Evolutionary conservation across 495 filamentous ascomycete species (phyloP).

Genomic region (Hypoxylon cercidicola): DNA sequence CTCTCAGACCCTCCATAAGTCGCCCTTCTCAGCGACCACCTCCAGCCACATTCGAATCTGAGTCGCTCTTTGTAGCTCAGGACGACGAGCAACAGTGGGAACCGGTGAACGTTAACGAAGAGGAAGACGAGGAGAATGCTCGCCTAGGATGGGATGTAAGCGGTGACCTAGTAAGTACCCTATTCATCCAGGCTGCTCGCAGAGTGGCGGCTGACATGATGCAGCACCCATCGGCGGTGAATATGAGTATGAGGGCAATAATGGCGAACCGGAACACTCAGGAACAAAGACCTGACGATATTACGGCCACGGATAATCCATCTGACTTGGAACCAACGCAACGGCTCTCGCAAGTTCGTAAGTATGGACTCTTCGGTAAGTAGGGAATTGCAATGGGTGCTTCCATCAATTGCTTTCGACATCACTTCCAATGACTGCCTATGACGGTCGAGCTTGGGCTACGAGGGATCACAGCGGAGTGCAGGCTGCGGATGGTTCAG

Average conservation of each 20-base stretch:
- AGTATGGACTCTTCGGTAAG: constrained; percentile 64
- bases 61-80: constrained; percentile 81
- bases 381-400: constrained; percentile 24
- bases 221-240: constrained; percentile 51
- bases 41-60: constrained; percentile 70
- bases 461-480: not conserved
- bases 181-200: not conserved
- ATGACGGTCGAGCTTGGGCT: constrained; percentile 1
- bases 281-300: constrained; percentile 46
- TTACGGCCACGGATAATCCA: constrained; percentile 37
- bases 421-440: not conserved
- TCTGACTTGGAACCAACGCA: constrained; percentile 72
- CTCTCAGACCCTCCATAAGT: constrained; percentile 43
- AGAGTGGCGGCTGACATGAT: constrained; percentile 35
- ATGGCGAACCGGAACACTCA: constrained; percentile 39
- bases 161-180: constrained; percentile 59
- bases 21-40: constrained; percentile 61
- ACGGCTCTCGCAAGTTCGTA: constrained; percentile 66
- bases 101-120: constrained; percentile 76
- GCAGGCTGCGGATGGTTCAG: not conserved
- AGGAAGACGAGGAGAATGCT: constrained; percentile 69
- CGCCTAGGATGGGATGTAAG: constrained; percentile 84
- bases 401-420: not conserved
- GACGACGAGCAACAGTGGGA: constrained; percentile 87
- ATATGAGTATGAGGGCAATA: constrained; percentile 50